phyloP scores from a whole-genome alignment of 2,329 filamentous ascomycete genomes.

The Epichloe sylvatica region DNA sequence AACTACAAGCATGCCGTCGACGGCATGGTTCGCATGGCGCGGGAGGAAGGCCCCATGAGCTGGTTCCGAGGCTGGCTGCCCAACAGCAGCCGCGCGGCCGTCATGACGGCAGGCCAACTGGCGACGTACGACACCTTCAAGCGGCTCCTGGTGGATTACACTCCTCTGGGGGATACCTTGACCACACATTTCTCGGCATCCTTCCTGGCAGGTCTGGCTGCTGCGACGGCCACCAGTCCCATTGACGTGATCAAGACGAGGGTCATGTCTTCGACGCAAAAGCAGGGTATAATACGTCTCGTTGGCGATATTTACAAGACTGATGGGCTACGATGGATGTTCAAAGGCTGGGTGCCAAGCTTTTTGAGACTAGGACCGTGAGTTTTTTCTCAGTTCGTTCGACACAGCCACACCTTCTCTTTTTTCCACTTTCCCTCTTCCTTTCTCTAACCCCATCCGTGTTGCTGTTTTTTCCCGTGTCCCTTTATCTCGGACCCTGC shows the following conservation, averaged over 20 bases:
- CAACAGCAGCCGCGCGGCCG: conserved; percentile 65
- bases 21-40: conserved; percentile 74
- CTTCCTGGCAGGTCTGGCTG: conserved; percentile 66
- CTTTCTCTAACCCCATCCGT: background rate
- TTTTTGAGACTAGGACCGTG: conserved; percentile 51
- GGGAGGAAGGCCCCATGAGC: conserved; percentile 61
- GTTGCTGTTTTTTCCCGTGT: background rate
- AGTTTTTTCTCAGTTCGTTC: conserved; percentile 17
- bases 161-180: conserved; percentile 54
- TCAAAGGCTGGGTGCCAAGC: conserved; percentile 78
- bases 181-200: conserved; percentile 66
- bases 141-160: conserved; percentile 49
- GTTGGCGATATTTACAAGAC: conserved; percentile 52
- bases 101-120: conserved; percentile 77
- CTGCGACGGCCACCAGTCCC: conserved; percentile 71
- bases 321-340: conserved; percentile 71
- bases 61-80: conserved; percentile 79
- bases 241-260: conserved; percentile 84
- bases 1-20: conserved; percentile 80
- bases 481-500: no score
- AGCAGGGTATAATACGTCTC: conserved; percentile 40
- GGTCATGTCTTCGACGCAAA: conserved; percentile 56
- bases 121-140: conserved; percentile 81
- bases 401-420: background rate
- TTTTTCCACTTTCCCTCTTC: background rate